phyloP scores from a whole-genome alignment of 2,329 filamentous ascomycete genomes.

The Pseudohalonectria lignicola region DNA sequence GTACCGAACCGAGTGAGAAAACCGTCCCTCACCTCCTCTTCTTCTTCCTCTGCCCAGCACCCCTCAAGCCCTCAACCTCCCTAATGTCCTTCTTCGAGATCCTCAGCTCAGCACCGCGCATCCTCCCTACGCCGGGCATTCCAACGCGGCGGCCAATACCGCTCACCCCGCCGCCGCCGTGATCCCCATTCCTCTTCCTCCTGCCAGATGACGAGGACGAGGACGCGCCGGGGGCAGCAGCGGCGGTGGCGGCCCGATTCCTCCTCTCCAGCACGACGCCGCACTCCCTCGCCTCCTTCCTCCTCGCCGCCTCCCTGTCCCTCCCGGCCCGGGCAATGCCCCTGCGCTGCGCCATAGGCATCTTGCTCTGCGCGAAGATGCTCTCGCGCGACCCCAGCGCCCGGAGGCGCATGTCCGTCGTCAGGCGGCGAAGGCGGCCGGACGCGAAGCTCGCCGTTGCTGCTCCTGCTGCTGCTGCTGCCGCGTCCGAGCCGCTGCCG shows the following conservation, averaged over 20 bases:
- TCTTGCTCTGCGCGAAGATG: constrained; percentile 67
- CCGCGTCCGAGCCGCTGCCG: too few species aligned
- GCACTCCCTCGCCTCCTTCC: constrained; percentile 76
- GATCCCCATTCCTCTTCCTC: too few species aligned
- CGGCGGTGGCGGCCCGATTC: too few species aligned
- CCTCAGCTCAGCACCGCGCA: constrained; percentile 68
- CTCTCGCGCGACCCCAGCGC: constrained; percentile 52
- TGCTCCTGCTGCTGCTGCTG: constrained; percentile 4
- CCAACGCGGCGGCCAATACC: constrained; percentile 37
- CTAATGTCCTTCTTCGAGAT: constrained; percentile 69
- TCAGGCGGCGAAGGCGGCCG: constrained; percentile 69
- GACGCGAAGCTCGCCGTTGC: constrained; percentile 31
- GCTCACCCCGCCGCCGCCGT: constrained; percentile 25
- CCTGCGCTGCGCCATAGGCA: constrained; percentile 79
- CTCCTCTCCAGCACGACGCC: constrained; percentile 78
- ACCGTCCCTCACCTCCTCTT: constrained; percentile 23
- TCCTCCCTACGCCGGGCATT: constrained; percentile 67
- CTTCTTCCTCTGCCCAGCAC: constrained; percentile 15
- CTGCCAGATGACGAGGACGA: constrained; percentile 25
- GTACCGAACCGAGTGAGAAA: too few species aligned
- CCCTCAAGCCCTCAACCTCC: constrained; percentile 49
- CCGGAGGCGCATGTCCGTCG: constrained; percentile 74
- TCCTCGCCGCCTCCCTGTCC: constrained; percentile 56
- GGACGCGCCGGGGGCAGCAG: too few species aligned
- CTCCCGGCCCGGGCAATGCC: constrained; percentile 65